Base-by-base conservation (phyloP, 164 flowering plant species). In the Cinnamomum chago region DNA sequence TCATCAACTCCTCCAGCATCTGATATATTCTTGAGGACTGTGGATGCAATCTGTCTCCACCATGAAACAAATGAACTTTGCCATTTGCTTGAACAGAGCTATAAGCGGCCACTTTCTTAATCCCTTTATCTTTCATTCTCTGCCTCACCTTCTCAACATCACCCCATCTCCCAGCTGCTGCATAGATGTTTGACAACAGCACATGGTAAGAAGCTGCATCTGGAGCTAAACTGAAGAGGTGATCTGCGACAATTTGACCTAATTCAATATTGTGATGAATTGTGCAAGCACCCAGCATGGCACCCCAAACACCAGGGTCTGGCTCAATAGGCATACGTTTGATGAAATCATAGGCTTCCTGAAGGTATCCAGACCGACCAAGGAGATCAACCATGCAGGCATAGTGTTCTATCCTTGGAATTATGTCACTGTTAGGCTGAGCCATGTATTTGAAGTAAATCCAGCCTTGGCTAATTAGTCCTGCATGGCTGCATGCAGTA, bases 381-480 rank as follows among this genome's bases (percentile, higher is more conserved):
- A 76, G 66, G 27, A 76, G 70, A 55, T 76, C 78, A 7, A 76
- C 74, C 70, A 71, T 76, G 78, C 74, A 76, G 14, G 73, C 78
- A 71, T 62, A 76, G 51, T 76, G 78, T 58, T 65, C 74, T 22
- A 71, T 67, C 52, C 20, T 6, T 5, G 78, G 78, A 14, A 11
- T 23, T 13, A 62, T n/a, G 27, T 25, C 7, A 6, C 25, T 50
- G 52, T n/a, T 14, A 24, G 72, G 13, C 22, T 20, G n/a, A 14
- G 64, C 5, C 72, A 75, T 75, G 20, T 35, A 33, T 22, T 50
- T 5, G 65, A 76, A 76, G 28, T 72, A 47, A 5, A 24, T 50
- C 23, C 62, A 50, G 27, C 78, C 78, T 23, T 71, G 65, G 9
- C 72, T 73, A 7, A 76, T 52, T 47, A 71, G 47, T 15, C 78